Evolutionary conservation across 331 rosid species (phyloP), one percentile per base, ranked within the genome.

Genomic region (Stylosanthes scabra): DNA sequence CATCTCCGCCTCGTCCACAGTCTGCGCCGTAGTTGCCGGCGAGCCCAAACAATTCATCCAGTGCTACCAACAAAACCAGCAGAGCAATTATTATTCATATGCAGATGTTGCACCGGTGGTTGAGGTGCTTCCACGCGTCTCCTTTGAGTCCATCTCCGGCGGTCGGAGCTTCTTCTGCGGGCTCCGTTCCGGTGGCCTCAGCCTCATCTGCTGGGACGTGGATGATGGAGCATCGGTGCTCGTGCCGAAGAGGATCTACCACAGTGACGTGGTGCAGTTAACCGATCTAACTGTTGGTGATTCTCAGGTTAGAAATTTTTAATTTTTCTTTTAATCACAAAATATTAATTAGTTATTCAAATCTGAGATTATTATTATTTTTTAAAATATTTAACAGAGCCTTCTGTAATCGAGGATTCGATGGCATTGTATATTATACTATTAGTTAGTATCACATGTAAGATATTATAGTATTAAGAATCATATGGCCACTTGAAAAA

Each of bases 151-250:
- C 25, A 80, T 90, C 71, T 93, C 98, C 42, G 98, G 98, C 7
- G 98, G 98, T 63, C 75, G 59, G 81, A 81, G 63, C 70, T 86
- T 93, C 85, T 82, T 90, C 83, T 93, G 98, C 59, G 96, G 96
- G 62, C 96, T 93, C 77, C 78, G 81, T 67, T 63, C 83, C 2
- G 84, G 88, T 0, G 98, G 97, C 1, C 29, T 61, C 68, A 80
- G 84, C 84, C 91, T 93, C 66, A 86, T 60, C 31, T 93, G 98
- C 50, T 93, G 98, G 98, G 88, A 88, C 59, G 81, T 89, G 11
- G n/a, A 11, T 15, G 16, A 42, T 1, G 51, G 60, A 16, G 14
- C 12, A 0, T 42, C 47, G 8, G 75, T 14, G 8, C 70, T 84
- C 9, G 41, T 14, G 10, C 86, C 90, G 0, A 93, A 80, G 70